Percentiles rank a stretch among this genome's conserved stretches.
phyloP scores from a whole-genome alignment of 371 early-diverging fungal genomes.

The Conidiobolus incongruus region DNA sequence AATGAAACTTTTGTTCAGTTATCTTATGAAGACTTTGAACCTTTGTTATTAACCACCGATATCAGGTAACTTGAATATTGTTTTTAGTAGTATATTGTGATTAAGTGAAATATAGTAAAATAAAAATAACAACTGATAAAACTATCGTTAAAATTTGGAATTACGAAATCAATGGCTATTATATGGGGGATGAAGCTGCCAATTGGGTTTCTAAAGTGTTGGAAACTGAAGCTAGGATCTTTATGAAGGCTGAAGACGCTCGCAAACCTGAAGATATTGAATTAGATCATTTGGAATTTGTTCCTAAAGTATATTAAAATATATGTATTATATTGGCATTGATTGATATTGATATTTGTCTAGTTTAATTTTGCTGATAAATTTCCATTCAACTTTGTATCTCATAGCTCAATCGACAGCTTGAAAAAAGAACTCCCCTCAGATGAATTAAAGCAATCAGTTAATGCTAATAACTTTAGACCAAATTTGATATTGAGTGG shows the following conservation, averaged over 20 bases:
- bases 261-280: not conserved
- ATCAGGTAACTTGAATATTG: not conserved
- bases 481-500: conserved; percentile 16
- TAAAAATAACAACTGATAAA: not conserved
- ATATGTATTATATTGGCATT: not conserved
- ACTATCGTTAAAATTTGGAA: conserved; percentile 2
- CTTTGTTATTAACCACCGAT: not conserved
- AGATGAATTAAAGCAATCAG: conserved; percentile 9
- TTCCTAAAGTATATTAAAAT: not conserved
- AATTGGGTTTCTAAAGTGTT: conserved; percentile 7
- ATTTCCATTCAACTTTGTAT: conserved; percentile 13
- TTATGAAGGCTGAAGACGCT: conserved; percentile 3
- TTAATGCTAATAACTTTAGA: conserved; percentile 12
- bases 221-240: not conserved
- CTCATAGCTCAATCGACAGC: conserved; percentile 12
- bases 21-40: not conserved
- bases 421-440: conserved; percentile 8
- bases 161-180: conserved; percentile 1
- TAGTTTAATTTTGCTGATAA: conserved; percentile 15
- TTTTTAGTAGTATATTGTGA: not conserved
- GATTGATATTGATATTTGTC: not conserved
- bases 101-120: no score
- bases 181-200: conserved; percentile 7
- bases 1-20: not conserved
- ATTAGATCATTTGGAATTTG: not conserved